Evolutionary conservation across 108 stramenopile species (phyloP), one percentile per base, ranked within the genome.

Genomic region (Nitzschia putrida): DNA sequence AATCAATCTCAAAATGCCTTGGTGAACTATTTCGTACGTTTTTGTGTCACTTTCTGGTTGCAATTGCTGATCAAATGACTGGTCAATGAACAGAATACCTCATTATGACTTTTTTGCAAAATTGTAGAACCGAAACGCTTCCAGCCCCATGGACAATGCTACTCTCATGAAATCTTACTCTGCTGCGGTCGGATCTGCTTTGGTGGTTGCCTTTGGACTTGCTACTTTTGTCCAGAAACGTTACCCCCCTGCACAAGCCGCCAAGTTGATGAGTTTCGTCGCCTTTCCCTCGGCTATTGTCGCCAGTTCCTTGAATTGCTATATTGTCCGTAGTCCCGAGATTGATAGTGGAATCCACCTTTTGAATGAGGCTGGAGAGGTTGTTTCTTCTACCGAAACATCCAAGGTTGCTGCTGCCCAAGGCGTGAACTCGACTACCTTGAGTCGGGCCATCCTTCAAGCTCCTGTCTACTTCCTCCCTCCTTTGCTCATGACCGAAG

Each of bases 1-100:
- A 96, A 96, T 69, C 95, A 96, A 60, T 82, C 75, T 45, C 94
- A 92, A 56, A 96, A 96, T 79, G 95, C 95, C 37, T 53, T 91
- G 42, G 89, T 96, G 43, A 96, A 86, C 37, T 93, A 92, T 73
- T 83, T 85, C 51, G 75, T 76, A 54, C 57, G 75, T 76, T 22
- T 29, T 3, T 13, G 23, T 8, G 20, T 13, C 6, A 5, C 18
- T 49, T 34, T 34, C 25, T 14, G 13, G 55, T 8, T 56, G 24
- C 24, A n/a, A n/a, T n/a, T 56, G 55, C 21, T 22, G 22, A 56
- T 7, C 55, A 7, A 21, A 0, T 25, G 20, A 56, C 22, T 56
- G 55, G 20, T 21, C 55, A 3, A 7, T 6, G 20, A 4, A 2
- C 49, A 20, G 12, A 3, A 2, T 13, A 55, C 13, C 38, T 57